Evolutionary conservation across 352 stramenopile genomes (phyloP), one percentile per base, ranked within the genome.

Genomic region (Phytophthora sojae): DNA sequence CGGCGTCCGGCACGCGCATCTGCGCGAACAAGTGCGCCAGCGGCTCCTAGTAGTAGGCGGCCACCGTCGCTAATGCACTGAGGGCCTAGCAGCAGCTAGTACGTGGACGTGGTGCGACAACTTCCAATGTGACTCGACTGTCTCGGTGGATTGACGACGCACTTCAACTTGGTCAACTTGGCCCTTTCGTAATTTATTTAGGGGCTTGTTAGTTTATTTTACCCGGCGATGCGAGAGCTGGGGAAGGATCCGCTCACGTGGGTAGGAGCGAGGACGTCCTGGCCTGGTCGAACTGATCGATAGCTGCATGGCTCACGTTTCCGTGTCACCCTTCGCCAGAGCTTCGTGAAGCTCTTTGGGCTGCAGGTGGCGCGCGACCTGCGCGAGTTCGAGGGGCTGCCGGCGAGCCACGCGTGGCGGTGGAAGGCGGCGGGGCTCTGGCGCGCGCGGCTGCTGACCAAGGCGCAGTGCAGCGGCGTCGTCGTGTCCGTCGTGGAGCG

Each of bases 311-410:
- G 0, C 57, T 54, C 15, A 49, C 9, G 14, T 42, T 17, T 30
- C 19, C 1, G 39, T 14, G 3, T 51, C 12, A 62, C 11, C 17
- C 63, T 21, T 61, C 9, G 39, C 5, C 58, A 94, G 87, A 88
- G 81, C 64, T 91, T 87, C 51, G 83, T 84, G 42, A 92, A 90
- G 74, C 70, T 95, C 4, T 76, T 93, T 19, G 75, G 76, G 4
- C 61, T 60, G 14, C 84, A 95, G 26, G 54, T 95, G 23, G 35
- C 23, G 47, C 32, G 71, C 25, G 57, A 88, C 35, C 55, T 93
- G 49, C 29, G 54, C 37, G 72, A 77, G 25, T 84, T 91, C 42
- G 74, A 89, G 23, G 81, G 73, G 1, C 63, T 95, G 0, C 84
- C 79, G 4, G 71, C 65, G 50, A 94, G 83, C 73, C 84, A 92